Evolutionary conservation across 164 flowering plant species (phyloP).

Genomic region (grape (Vitis vinifera)): DNA sequence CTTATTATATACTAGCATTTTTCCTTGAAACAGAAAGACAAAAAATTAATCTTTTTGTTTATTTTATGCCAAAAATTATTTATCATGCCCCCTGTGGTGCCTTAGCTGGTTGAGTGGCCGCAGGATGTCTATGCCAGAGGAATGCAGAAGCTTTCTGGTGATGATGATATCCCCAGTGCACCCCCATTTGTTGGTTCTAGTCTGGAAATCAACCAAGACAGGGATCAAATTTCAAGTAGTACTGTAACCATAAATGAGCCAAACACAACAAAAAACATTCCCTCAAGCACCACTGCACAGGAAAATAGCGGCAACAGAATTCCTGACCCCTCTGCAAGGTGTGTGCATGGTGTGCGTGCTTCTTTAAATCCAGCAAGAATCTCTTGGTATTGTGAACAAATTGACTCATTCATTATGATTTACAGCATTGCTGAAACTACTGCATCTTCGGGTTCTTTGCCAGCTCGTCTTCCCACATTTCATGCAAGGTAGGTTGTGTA

Average conservation of each 20-base stretch:
- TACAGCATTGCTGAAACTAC: constrained; percentile 40
- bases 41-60: too few relatives aligned
- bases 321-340: constrained; percentile 40
- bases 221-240: constrained; percentile 16
- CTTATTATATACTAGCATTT: too few relatives aligned
- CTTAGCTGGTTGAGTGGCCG: not conserved
- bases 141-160: constrained; percentile 22
- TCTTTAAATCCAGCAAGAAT: not conserved
- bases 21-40: not conserved
- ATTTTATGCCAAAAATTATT: too few relatives aligned
- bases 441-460: constrained; percentile 29
- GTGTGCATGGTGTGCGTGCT: constrained; percentile 5
- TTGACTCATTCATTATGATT: not conserved
- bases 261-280: constrained; percentile 3
- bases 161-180: constrained; percentile 53
- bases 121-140: constrained; percentile 24
- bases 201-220: constrained; percentile 27
- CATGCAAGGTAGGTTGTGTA: constrained; percentile 54
- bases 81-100: not conserved
- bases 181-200: constrained; percentile 45
- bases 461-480: constrained; percentile 61
- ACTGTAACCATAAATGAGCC: constrained; percentile 13
- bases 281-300: constrained; percentile 11
- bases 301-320: constrained; percentile 16
- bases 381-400: not conserved